Evolutionary conservation across 768 basidiomycete species (phyloP).

Genomic region (Leccinellum rugosiceps): DNA sequence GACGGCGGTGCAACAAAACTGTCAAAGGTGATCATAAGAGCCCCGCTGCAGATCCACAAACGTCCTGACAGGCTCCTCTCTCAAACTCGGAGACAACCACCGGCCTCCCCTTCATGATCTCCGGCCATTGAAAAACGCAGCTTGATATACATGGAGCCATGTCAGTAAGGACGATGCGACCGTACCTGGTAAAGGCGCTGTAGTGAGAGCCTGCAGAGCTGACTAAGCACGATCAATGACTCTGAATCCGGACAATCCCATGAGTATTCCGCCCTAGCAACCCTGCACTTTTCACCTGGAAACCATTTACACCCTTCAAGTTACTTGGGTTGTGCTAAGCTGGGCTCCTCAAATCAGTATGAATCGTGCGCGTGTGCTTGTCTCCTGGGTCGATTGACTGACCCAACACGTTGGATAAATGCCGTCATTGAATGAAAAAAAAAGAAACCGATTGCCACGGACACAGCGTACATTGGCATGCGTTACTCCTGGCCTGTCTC

Average conservation of each 20-base stretch:
- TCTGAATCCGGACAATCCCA: too few species aligned
- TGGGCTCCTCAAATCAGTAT: background rate
- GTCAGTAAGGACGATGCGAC: too few species aligned
- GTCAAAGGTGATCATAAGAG: background rate
- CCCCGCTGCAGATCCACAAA: background rate
- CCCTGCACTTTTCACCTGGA: background rate
- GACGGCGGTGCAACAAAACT: background rate
- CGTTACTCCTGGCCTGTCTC: background rate
- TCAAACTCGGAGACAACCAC: background rate
- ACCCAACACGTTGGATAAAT: background rate
- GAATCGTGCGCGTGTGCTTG: background rate
- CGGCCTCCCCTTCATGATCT: background rate
- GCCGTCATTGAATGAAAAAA: background rate
- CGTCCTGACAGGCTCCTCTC: background rate
- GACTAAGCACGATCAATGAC: too few species aligned
- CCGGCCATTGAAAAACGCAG: background rate
- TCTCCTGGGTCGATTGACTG: too few species aligned
- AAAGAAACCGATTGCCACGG: background rate
- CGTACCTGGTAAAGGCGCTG: background rate
- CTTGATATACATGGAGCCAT: background rate
- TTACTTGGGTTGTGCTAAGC: too few species aligned
- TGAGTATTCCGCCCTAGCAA: too few species aligned
- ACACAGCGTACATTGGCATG: background rate
- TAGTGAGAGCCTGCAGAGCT: too few species aligned
- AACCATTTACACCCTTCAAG: background rate